Evolutionary conservation across 2,329 filamentous ascomycete species (phyloP), one percentile per base, ranked within the genome.

Genomic region (Penicillium olsonii): DNA sequence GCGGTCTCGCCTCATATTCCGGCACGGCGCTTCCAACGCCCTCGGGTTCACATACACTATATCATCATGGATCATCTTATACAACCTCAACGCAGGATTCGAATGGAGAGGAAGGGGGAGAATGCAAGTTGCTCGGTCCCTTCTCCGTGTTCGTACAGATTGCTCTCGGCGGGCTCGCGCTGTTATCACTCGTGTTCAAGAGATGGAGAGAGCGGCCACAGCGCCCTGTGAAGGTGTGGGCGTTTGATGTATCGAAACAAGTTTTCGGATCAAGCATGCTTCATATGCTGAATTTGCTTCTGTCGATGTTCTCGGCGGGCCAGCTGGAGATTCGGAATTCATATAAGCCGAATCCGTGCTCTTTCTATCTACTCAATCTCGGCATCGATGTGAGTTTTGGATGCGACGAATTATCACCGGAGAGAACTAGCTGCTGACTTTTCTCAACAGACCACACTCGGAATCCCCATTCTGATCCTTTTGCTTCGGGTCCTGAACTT

Each of bases 191-290:
- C 41, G 92, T 97, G 7, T 95, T 84, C 77, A 99, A 99, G 77
- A 83, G 94, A 60, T 96, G 88, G 84, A 84, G 89, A 57, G 94
- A 99, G 74, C 82, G 89, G 49, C 92, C 94, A 1, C 92, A 96
- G 69, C 83, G 94, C 47, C 92, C 92, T 1, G 67, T 97, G 65
- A 95, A 95, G 79, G 91, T 99, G 58, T 99, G 94, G 92, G 92
- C 89, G 70, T 99, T 97, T 70, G 94, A 99, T 68, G 94, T 86
- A 19, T 95, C 90, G 26, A 99, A 99, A 77, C 94, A 99, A 77
- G 90, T 99, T 45, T 88, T 97, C 64, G 94, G 94, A 18, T 95
- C 91, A 24, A 86, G 91, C 38, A 80, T 99, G 69, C 84, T 96
- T 27, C 94, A 99, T 73, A 79, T 92, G 37, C 89, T 92, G 60